A percentile compares a stretch with the other conserved stretches of the same genome.
Evolutionary conservation across 768 basidiomycete species (phyloP).

Genomic region (Lactarius hengduanensis): DNA sequence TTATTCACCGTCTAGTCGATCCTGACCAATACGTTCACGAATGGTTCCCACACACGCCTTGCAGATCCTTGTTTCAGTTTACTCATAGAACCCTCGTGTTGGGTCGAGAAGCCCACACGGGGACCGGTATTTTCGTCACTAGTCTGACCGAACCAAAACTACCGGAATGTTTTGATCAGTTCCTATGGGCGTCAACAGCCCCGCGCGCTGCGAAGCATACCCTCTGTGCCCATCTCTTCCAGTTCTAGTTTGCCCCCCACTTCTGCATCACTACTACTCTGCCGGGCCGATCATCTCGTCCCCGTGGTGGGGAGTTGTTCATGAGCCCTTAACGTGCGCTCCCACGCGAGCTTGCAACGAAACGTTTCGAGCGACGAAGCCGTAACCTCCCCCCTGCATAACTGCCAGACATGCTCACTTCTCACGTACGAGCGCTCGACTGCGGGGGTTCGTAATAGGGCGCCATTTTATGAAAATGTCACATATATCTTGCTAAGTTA

Average conservation of each 20-base stretch:
- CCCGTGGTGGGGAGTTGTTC: not conserved
- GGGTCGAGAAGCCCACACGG: not conserved
- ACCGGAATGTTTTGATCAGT: not conserved
- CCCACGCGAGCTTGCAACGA: not conserved
- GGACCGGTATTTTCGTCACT: not conserved
- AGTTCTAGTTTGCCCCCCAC: not conserved
- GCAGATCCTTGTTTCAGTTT: not conserved
- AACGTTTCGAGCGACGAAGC: not conserved
- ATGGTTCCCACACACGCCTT: not conserved
- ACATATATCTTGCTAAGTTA: not conserved
- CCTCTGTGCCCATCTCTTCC: not conserved
- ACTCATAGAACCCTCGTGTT: not conserved
- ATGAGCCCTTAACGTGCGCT: not conserved
- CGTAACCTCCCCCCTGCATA: not conserved
- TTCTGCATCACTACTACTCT: constrained; percentile 1
- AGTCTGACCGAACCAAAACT: not conserved
- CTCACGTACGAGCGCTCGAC: constrained; percentile 5
- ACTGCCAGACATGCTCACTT: not conserved
- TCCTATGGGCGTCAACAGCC: not conserved
- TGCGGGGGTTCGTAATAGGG: not conserved
- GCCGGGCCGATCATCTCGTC: not conserved
- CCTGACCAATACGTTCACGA: not conserved
- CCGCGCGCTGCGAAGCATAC: not conserved
- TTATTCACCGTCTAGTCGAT: not conserved
- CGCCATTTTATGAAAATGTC: not conserved